Evolutionary conservation across 306 rosid genomes (phyloP), one percentile per base, ranked within the genome.

Genomic region (Potentilla sterilis): DNA sequence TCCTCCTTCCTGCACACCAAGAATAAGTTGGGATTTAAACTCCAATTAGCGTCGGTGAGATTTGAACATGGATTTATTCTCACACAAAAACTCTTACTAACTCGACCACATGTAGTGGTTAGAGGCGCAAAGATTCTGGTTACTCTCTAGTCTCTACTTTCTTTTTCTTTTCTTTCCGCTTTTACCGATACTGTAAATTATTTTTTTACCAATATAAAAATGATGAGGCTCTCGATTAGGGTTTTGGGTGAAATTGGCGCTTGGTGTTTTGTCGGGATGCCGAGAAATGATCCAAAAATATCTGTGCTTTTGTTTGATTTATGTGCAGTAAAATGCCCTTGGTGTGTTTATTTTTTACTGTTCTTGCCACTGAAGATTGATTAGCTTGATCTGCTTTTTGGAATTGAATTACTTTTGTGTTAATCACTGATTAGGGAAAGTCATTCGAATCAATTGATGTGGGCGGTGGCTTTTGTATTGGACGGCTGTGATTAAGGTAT

Each of bases 161-260:
- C n/a, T 9, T 49, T 49, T 48, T 22, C 44, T 37, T 71, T 32
- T 19, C 47, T 19, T 37, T 35, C 18, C 19, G 4, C 15, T 1
- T 43, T 51, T 49, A 49, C n/a, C 9, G 34, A 19, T 12, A 13
- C 16, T 46, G 3, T 28, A 0, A 14, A 1, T 16, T 46, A 5
- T 35, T n/a, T 11, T 57, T 44, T 51, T 24, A 2, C 41, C 16
- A 55, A 4, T 51, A 28, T 9, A 55, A 71, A 87, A 87, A 76
- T 79, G 87, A 85, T 72, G 66, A 74, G 86, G 70, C 70, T 77
- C 59, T 81, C 85, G 46, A 67, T 79, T 79, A 76, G 81, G 80
- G 79, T 47, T 54, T 34, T 41, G 41, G 67, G 67, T 14, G 67
- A 5, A 32, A 35, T 74, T 78, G 77, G 80, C 51, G 46, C 47